Conservation (phyloP, 441 rosid genomes). For the Codiaeum variegatum region DNA sequence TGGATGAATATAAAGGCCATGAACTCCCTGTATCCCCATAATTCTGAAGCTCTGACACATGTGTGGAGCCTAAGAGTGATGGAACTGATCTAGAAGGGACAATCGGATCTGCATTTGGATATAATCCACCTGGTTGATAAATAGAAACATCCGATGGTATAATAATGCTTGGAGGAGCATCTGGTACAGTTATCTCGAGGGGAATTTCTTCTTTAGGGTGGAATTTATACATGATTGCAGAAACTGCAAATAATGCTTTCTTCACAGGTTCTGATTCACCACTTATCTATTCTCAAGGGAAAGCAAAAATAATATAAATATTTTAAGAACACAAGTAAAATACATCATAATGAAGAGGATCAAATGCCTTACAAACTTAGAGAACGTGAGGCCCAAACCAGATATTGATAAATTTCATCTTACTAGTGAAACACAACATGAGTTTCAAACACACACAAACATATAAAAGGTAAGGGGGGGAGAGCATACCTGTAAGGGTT, state of each 20-base stretch:
- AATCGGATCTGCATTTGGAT: conserved; percentile 57
- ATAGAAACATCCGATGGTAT: conserved; percentile 84
- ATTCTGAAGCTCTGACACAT: conserved; percentile 62
- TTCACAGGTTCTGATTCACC: conserved; percentile 79
- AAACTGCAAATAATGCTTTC: conserved; percentile 79
- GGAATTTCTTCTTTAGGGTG: conserved; percentile 83
- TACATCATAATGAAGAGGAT: background rate
- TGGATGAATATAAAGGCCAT: conserved; percentile 71
- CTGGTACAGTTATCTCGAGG: conserved; percentile 67
- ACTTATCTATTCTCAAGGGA: conserved; percentile 43
- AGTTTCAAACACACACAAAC: background rate
- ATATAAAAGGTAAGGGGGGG: too few relatives aligned
- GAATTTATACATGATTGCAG: conserved; percentile 88
- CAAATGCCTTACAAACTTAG: background rate
- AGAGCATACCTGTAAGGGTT: background rate
- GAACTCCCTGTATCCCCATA: conserved; percentile 61
- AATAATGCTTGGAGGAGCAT: conserved; percentile 72
- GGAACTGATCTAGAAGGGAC: conserved; percentile 63
- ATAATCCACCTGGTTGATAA: conserved; percentile 66
- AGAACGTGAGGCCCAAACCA: background rate
- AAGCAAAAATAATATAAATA: background rate
- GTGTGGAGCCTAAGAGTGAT: conserved; percentile 55
- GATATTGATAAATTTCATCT: background rate
- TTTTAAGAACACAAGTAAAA: background rate
- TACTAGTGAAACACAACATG: background rate